These are phyloP conservation scores for Kentomonas sorsogonicus DNA, from an alignment of 208 protist species.

Conservation along the genomic window DNA sequence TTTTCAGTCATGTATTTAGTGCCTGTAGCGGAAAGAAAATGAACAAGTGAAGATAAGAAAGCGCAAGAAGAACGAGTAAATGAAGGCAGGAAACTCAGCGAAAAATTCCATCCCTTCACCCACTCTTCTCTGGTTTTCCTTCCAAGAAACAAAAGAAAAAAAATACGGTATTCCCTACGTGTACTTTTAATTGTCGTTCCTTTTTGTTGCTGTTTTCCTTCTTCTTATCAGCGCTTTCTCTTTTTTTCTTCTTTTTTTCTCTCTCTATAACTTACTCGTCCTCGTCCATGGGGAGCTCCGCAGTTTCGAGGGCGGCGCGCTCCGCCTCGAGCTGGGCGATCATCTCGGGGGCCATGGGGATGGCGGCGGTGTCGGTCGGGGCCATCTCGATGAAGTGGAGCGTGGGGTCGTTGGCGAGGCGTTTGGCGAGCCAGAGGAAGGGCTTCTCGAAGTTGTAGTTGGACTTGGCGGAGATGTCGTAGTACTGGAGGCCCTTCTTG, in stretches of 20 bases:
- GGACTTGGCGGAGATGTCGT: conserved; percentile 99
- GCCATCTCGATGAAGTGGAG: conserved; percentile 93
- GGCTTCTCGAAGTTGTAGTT: conserved; percentile 99
- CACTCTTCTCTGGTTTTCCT: conserved; percentile 2
- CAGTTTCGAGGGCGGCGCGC: conserved; percentile 72
- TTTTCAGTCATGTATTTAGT: too few species aligned
- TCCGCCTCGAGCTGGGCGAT: conserved; percentile 84
- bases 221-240: not conserved
- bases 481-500: conserved; percentile 99
- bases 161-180: not conserved
- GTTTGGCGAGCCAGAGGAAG: conserved; percentile 98
- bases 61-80: too few species aligned
- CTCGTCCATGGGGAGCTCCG: conserved; percentile 94
- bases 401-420: conserved; percentile 94
- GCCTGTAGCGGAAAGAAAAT: too few species aligned
- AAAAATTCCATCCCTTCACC: conserved; percentile 6
- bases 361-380: conserved; percentile 63
- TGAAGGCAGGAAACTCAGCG: too few species aligned
- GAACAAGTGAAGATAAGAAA: too few species aligned
- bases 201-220: not conserved
- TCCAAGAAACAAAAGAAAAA: not conserved
- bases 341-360: conserved; percentile 74
- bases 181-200: not conserved
- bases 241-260: conserved; percentile 10
- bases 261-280: conserved; percentile 78